phyloP scores from a whole-genome alignment of 2,329 filamentous ascomycete species.

The Truncatella angustata region DNA sequence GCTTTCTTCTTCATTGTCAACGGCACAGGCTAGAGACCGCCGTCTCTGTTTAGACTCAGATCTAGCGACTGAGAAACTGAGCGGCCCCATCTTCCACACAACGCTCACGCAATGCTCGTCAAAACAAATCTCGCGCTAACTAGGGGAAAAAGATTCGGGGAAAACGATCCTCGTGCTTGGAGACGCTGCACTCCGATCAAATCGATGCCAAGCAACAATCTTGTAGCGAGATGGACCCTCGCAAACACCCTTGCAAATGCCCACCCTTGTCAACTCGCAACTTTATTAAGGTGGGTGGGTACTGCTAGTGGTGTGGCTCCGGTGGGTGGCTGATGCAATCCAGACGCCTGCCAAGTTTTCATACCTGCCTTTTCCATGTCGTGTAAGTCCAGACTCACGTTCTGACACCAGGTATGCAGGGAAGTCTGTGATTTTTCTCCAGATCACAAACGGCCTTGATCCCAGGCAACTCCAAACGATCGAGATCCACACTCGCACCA shows the following conservation, averaged over 20 bases:
- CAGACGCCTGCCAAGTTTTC: not conserved
- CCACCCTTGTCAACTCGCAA: not conserved
- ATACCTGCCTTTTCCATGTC: conserved; percentile 9
- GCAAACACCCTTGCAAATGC: not conserved
- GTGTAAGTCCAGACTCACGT: conserved; percentile 6
- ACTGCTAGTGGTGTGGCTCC: conserved; percentile 8
- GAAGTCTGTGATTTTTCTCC: not conserved
- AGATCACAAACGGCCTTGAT: no score
- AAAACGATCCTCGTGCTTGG: no score
- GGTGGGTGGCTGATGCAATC: conserved; percentile 10
- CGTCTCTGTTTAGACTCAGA: not conserved
- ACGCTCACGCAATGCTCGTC: no score
- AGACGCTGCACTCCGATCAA: no score
- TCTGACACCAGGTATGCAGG: conserved; percentile 1
- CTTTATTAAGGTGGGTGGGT: not conserved
- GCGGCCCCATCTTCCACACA: not conserved
- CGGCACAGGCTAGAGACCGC: not conserved
- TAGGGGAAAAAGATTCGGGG: no score
- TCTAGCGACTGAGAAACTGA: not conserved
- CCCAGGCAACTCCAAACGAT: conserved; percentile 7
- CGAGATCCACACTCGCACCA: conserved; percentile 11
- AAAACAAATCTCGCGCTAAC: no score
- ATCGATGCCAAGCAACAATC: no score
- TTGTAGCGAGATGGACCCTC: not conserved
- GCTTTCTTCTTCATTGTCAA: no score